Conservation (phyloP, 371 early-diverging fungal genomes). For the Mortierella sp. region DNA sequence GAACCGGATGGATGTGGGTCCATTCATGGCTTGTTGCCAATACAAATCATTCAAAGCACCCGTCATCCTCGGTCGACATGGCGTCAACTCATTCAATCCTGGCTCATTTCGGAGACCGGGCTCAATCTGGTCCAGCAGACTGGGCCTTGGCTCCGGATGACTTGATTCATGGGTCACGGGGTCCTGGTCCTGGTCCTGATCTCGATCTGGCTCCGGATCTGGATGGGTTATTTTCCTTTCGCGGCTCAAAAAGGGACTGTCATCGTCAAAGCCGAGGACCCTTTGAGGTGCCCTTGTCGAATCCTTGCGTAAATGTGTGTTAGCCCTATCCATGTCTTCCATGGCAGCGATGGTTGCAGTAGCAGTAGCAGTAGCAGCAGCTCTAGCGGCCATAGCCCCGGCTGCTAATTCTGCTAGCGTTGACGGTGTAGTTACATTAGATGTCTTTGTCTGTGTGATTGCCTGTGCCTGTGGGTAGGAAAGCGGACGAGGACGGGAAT, state of each 20-base stretch:
- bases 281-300: not conserved
- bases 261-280: not conserved
- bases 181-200: not conserved
- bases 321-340: not conserved
- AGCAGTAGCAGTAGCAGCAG: not conserved
- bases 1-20: no score
- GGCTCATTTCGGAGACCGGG: not conserved
- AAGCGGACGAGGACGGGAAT: not conserved
- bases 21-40: no score
- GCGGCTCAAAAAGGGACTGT: conserved; percentile 9
- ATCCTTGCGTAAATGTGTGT: not conserved
- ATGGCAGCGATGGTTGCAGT: not conserved
- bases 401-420: not conserved
- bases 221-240: not conserved
- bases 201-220: not conserved
- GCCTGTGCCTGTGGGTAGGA: not conserved
- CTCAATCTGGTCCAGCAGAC: conserved; percentile 5
- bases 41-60: no score
- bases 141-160: not conserved
- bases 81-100: not conserved
- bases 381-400: not conserved
- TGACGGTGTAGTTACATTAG: no score
- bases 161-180: conserved; percentile 7
- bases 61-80: not conserved
- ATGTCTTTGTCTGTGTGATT: not conserved